These are phyloP conservation scores for Apiotrichum siamense DNA, from an alignment of 1,284 basidiomycete species.

Conservation along the genomic window DNA sequence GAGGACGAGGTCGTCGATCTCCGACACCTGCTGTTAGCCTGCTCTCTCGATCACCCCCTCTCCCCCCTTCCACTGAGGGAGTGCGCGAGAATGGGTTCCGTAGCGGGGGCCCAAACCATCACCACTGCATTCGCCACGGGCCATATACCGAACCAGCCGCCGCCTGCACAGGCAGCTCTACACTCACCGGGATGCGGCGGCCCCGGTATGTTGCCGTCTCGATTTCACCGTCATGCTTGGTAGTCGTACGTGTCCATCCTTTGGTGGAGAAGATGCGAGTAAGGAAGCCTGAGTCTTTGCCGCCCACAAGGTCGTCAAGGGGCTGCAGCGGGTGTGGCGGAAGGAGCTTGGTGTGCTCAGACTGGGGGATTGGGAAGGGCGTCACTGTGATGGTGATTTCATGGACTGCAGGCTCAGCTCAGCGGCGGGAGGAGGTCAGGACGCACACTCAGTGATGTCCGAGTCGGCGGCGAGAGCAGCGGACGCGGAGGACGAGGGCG, in stretches of 20 bases:
- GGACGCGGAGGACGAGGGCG: too few species aligned
- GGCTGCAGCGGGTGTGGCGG: background rate
- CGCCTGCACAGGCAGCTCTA: background rate
- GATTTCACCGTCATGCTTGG: background rate
- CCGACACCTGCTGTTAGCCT: background rate
- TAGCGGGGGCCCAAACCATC: too few species aligned
- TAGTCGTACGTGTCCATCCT: background rate
- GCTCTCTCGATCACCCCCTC: too few species aligned
- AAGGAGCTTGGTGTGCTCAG: background rate
- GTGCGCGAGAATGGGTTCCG: too few species aligned
- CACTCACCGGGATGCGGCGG: background rate
- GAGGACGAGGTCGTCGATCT: conserved; percentile 1
- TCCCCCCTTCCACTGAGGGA: too few species aligned
- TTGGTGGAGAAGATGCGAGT: background rate
- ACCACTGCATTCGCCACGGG: too few species aligned
- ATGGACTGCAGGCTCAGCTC: background rate
- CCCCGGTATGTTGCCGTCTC: background rate
- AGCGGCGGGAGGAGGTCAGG: background rate
- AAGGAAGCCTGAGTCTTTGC: background rate
- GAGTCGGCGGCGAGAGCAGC: background rate
- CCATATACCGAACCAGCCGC: too few species aligned
- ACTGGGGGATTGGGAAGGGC: background rate
- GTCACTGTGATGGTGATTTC: background rate
- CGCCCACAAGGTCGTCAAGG: background rate
- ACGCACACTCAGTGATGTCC: background rate